These are phyloP conservation scores for Uronychia setigera DNA, from an alignment of 73 alveolate genomes.

Conservation along the genomic window DNA sequence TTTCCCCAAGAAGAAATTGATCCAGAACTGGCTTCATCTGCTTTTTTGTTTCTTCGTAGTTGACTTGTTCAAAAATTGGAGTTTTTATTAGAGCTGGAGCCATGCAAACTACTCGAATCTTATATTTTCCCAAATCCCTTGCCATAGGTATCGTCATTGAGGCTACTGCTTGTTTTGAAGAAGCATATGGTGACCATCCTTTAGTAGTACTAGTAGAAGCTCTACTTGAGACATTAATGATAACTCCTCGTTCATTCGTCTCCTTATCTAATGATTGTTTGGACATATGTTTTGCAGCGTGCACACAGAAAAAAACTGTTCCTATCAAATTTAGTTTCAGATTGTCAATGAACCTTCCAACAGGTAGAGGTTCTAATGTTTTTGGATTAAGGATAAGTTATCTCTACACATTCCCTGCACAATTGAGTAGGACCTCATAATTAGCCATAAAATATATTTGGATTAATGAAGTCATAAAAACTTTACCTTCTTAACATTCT, in stretches of 20 bases:
- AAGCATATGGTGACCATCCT: too few relatives aligned
- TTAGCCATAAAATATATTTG: too few relatives aligned
- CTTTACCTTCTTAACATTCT: too few relatives aligned
- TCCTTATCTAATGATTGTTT: slow-evolving; percentile 54
- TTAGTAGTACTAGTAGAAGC: slow-evolving; percentile 91
- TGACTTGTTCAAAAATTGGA: too few relatives aligned
- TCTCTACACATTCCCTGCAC: slow-evolving; percentile 86
- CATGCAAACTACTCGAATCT: slow-evolving; percentile 82
- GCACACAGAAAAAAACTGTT: slow-evolving; percentile 76
- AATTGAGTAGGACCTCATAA: slow-evolving; percentile 78
- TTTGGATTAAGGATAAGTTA: not conserved
- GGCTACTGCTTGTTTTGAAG: slow-evolving; percentile 90
- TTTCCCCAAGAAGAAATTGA: too few relatives aligned
- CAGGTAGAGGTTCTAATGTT: too few relatives aligned
- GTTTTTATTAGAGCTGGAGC: slow-evolving; percentile 91
- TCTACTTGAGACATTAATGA: slow-evolving; percentile 79
- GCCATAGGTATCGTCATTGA: slow-evolving; percentile 96
- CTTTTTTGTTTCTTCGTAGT: too few relatives aligned
- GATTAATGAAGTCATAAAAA: too few relatives aligned
- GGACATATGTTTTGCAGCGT: slow-evolving; percentile 76
- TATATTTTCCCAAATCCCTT: slow-evolving; percentile 88
- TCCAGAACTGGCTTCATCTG: too few relatives aligned
- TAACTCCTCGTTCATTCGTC: slow-evolving; percentile 87
- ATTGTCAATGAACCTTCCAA: slow-evolving; percentile 69
- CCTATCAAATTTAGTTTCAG: slow-evolving; percentile 85